phyloP scores from a whole-genome alignment of 2,329 filamentous ascomycete genomes.

The Clarireedia paspali region DNA sequence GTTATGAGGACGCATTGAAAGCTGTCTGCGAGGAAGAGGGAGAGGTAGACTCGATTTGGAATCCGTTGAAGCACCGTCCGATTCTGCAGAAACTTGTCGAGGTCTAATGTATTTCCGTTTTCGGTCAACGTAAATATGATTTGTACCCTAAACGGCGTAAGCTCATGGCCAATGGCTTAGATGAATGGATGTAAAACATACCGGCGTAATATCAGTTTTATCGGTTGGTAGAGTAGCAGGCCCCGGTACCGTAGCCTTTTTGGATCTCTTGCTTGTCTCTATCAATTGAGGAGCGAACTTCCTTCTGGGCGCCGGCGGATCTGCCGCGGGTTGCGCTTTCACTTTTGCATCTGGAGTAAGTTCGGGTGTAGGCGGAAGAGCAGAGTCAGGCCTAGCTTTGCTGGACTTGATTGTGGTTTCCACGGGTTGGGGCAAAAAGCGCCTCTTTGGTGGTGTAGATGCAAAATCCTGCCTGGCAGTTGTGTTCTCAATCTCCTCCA shows the following conservation, averaged over 20 bases:
- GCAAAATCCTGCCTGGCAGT: slow-evolving; percentile 24
- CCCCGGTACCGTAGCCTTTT: slow-evolving; percentile 56
- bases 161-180: background rate
- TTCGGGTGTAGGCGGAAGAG: slow-evolving; percentile 43
- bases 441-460: slow-evolving; percentile 38
- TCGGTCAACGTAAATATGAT: slow-evolving; percentile 25
- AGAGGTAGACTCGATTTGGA: slow-evolving; percentile 24
- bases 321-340: slow-evolving; percentile 24
- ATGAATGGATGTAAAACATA: slow-evolving; percentile 24
- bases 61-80: background rate
- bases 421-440: slow-evolving; percentile 62
- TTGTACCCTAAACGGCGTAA: slow-evolving; percentile 7
- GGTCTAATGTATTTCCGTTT: slow-evolving; percentile 21
- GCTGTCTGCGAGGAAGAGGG: slow-evolving; percentile 33
- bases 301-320: slow-evolving; percentile 31
- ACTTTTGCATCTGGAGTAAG: slow-evolving; percentile 49
- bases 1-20: slow-evolving; percentile 34
- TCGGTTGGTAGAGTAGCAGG: slow-evolving; percentile 57
- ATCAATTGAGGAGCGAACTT: slow-evolving; percentile 73
- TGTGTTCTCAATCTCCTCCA: slow-evolving; percentile 12
- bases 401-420: slow-evolving; percentile 62
- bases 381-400: slow-evolving; percentile 35
- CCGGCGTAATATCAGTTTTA: slow-evolving; percentile 61
- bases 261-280: slow-evolving; percentile 67
- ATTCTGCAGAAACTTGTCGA: slow-evolving; percentile 7